Conservation (phyloP, 2,329 filamentous ascomycete genomes). For the Meredithiella fracta region DNA sequence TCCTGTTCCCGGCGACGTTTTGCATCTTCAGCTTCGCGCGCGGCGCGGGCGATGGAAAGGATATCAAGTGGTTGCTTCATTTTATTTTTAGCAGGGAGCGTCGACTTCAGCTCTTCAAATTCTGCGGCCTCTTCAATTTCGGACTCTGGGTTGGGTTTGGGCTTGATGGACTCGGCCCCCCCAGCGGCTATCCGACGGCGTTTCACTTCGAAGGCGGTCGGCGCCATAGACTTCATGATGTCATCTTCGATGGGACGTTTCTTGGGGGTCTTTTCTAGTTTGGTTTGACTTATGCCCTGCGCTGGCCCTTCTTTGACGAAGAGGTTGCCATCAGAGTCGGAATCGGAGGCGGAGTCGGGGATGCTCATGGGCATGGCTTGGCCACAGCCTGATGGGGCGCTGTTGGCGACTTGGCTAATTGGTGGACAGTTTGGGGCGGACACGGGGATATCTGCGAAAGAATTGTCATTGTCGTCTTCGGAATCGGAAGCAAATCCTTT, state of each 20-base stretch:
- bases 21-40: conserved; percentile 51
- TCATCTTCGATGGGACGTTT: conserved; percentile 28
- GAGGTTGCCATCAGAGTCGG: conserved; percentile 29
- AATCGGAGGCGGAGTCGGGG: conserved; percentile 15
- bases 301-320: conserved; percentile 38
- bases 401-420: background rate
- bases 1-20: conserved; percentile 36
- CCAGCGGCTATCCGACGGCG: conserved; percentile 51
- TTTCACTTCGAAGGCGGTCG: conserved; percentile 63
- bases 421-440: too few relatives aligned
- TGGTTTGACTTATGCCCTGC: conserved; percentile 15
- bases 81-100: conserved; percentile 24
- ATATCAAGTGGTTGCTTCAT: conserved; percentile 49
- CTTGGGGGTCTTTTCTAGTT: conserved; percentile 23
- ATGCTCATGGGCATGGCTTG: background rate
- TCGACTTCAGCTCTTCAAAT: conserved; percentile 20
- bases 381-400: background rate
- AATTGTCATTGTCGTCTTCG: conserved; percentile 26
- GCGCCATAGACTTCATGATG: conserved; percentile 55
- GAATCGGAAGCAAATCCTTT: conserved; percentile 48
- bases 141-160: conserved; percentile 16
- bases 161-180: conserved; percentile 23
- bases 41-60: conserved; percentile 45
- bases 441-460: background rate
- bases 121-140: conserved; percentile 22